Base-by-base conservation (phyloP, 768 basidiomycete genomes). In the Tephrocybe sp. region DNA sequence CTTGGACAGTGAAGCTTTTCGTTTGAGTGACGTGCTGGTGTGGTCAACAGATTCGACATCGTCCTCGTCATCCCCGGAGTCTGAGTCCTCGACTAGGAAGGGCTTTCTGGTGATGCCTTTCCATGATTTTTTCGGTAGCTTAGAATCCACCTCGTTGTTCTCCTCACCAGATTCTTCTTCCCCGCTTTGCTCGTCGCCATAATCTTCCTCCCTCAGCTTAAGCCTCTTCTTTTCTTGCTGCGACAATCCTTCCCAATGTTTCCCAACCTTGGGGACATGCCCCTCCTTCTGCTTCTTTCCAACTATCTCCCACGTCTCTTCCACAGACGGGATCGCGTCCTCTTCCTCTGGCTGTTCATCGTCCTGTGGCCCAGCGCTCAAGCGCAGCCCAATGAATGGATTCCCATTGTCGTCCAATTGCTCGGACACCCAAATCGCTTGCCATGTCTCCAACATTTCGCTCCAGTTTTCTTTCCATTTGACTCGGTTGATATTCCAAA, bases 261-360 rank as follows among this genome's bases (percentile, higher is more conserved):
- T 12, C 7, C 6, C 29, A 12, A 7, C 29, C 7, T 30, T 30
- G 29, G 29, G 29, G 12, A 30, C 29, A 12, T 30, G 12, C 12
- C 29, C 29, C 6, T 50, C 42, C 42, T 31, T 24, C 36, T 50
- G 49, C 42, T 37, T 44, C 22, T 50, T 50, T 25, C 34, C 49
- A 11, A 50, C 19, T 18, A 50, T 22, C n/a, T 50, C 29, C 42
- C 42, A 44, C 21, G 42, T 2, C 16, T 2, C 29, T 29, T 23
- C n/a, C n/a, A n/a, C n/a, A n/a, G n/a, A 2, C 19, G 27, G 5
- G 1, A 3, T 12, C 2, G 18, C 6, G n/a, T n/a, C n/a, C n/a
- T n/a, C n/a, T n/a, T n/a, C n/a, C n/a, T n/a, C n/a, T n/a, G n/a
- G n/a, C n/a, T n/a, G n/a, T n/a, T n/a, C n/a, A n/a, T n/a, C n/a